phyloP scores from a whole-genome alignment of 129 eudicot genomes.

The Arctium lappa region DNA sequence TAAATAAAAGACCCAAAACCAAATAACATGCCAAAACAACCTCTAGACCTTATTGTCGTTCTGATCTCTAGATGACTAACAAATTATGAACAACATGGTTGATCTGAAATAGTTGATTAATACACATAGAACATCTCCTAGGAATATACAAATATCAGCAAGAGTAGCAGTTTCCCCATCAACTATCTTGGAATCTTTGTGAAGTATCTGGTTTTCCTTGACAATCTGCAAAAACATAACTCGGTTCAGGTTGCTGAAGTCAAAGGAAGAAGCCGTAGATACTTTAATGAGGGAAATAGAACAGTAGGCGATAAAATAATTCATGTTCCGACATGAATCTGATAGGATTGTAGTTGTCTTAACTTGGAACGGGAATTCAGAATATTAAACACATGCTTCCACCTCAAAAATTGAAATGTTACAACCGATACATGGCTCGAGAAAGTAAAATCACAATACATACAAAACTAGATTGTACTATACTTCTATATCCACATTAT shows the following conservation, averaged over 20 bases:
- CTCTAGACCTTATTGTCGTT: too few species aligned
- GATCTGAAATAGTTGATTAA: too few species aligned
- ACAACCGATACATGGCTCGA: background rate
- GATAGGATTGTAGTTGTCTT: too few species aligned
- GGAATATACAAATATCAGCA: conserved; percentile 78
- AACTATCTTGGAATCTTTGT: conserved; percentile 73
- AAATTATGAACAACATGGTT: too few species aligned
- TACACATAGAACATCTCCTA: conserved; percentile 74
- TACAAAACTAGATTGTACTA: background rate
- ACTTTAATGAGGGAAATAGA: too few species aligned
- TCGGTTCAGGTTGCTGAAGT: background rate
- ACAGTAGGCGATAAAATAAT: too few species aligned
- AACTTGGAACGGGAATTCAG: too few species aligned
- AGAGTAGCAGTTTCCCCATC: conserved; percentile 80
- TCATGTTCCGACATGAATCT: too few species aligned
- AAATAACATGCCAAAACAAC: too few species aligned
- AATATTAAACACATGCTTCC: background rate
- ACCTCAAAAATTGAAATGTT: background rate
- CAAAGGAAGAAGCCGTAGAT: too few species aligned
- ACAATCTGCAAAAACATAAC: conserved; percentile 66
- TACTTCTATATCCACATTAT: background rate
- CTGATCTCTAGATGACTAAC: too few species aligned
- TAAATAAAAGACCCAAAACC: background rate
- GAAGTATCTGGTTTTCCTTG: conserved; percentile 95
- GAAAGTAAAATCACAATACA: background rate